phyloP scores from a whole-genome alignment of 2,329 filamentous ascomycete species.

The Fusarium haematococcum region DNA sequence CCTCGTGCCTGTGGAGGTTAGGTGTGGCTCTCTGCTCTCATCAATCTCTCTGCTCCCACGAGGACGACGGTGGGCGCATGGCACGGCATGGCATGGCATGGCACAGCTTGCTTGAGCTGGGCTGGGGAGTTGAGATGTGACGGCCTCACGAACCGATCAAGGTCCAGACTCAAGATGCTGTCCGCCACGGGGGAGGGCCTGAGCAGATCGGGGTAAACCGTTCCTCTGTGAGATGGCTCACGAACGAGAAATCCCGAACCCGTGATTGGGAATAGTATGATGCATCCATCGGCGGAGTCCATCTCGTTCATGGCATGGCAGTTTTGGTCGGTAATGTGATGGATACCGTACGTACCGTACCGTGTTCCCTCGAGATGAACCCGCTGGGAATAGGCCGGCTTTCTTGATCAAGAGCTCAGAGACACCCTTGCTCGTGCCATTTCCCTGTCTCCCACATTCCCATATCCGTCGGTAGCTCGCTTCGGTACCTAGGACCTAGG shows the following conservation, averaged over 20 bases:
- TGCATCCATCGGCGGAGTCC: background rate
- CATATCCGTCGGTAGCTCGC: conserved; percentile 28
- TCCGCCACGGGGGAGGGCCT: background rate
- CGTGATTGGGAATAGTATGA: conserved; percentile 14
- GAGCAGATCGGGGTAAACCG: conserved; percentile 26
- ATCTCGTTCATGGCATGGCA: background rate
- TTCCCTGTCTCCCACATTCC: conserved; percentile 44
- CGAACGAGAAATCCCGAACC: conserved; percentile 23
- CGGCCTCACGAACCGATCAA: background rate
- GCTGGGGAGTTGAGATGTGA: conserved; percentile 32
- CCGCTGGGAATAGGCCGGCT: conserved; percentile 12
- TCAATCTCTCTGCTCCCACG: background rate
- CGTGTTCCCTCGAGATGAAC: background rate
- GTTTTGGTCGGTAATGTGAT: background rate
- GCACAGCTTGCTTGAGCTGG: conserved; percentile 10
- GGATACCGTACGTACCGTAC: background rate
- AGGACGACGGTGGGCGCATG: conserved; percentile 14
- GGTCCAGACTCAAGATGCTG: conserved; percentile 4
- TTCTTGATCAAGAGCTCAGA: background rate
- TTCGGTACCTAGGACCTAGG: conserved; percentile 31
- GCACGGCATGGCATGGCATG: conserved; percentile 15
- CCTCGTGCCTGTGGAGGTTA: conserved; percentile 2
- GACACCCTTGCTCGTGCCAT: conserved; percentile 33
- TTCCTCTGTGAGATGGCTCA: background rate
- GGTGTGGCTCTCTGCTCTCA: background rate